A percentile compares a stretch with the other conserved stretches of the same genome.
phyloP scores from a whole-genome alignment of 306 rosid genomes.

The Cucurbita maxima region DNA sequence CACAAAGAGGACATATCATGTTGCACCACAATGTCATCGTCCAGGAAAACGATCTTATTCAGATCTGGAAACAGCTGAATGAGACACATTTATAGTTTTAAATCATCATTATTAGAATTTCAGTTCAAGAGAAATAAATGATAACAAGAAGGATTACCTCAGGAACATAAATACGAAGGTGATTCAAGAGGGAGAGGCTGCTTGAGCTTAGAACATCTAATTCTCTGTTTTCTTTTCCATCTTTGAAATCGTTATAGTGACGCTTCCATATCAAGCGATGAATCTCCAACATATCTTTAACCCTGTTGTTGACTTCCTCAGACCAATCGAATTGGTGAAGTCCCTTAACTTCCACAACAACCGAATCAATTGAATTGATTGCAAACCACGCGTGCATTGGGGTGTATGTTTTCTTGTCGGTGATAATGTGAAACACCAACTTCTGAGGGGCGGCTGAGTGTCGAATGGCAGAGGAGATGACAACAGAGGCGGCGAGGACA shows the following conservation, averaged over 20 bases:
- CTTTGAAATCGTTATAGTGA: conserved; percentile 35
- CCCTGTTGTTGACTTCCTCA: conserved; percentile 51
- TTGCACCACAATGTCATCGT: conserved; percentile 80
- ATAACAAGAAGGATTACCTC: conserved; percentile 37
- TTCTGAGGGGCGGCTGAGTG: conserved; percentile 56
- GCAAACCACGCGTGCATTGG: conserved; percentile 99
- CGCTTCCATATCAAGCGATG: conserved; percentile 60
- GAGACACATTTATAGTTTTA: conserved; percentile 26
- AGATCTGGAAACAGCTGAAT: conserved; percentile 91
- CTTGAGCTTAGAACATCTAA: conserved; percentile 45
- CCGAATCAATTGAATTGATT: conserved; percentile 40
- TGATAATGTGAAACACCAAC: conserved; percentile 67
- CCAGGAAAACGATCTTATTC: conserved; percentile 60
- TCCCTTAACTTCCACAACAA: conserved; percentile 75
- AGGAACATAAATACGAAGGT: conserved; percentile 61
- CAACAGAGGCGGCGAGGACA: conserved; percentile 83
- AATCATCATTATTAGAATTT: conserved; percentile 8
- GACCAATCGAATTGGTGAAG: conserved; percentile 91
- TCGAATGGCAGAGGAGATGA: conserved; percentile 52
- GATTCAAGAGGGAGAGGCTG: conserved; percentile 42
- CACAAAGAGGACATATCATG: conserved; percentile 68
- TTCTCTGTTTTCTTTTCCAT: conserved; percentile 28
- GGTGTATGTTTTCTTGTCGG: conserved; percentile 76
- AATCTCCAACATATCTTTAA: conserved; percentile 62
- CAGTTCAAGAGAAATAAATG: neutral